Evolutionary conservation across 1,284 basidiomycete species (phyloP).

Genomic region (Ganoderma resinaceum): DNA sequence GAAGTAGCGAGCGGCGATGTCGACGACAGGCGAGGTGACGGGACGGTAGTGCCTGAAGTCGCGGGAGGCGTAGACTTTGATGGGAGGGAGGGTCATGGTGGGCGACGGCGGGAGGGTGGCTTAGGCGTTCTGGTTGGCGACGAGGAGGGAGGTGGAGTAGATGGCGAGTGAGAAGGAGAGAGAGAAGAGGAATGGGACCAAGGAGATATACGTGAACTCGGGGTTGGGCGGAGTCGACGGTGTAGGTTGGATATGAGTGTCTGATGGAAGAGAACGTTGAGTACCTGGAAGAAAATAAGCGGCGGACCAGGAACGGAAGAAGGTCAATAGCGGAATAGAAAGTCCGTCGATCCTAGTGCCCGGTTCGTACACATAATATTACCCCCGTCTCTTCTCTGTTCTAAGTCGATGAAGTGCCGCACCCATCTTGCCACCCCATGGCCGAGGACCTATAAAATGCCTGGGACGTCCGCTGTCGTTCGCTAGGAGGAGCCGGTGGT

Average conservation of each 20-base stretch:
- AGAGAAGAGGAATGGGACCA: not conserved
- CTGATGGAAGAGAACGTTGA: not conserved
- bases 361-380: not conserved
- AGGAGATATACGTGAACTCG: not conserved
- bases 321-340: not conserved
- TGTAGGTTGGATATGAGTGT: not conserved
- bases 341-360: not conserved
- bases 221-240: not conserved
- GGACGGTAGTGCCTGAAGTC: constrained; percentile 6
- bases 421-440: no score
- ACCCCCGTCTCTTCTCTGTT: no score
- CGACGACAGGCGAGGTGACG: constrained; percentile 2
- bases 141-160: not conserved
- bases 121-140: not conserved
- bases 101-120: not conserved
- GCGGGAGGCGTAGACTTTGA: constrained; percentile 5
- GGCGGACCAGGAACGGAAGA: not conserved
- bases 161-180: not conserved
- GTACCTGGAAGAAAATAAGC: not conserved
- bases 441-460: no score
- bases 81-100: constrained; percentile 2
- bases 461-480: no score
- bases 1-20: constrained; percentile 5
- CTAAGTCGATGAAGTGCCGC: no score
- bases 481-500: no score